Conservation (phyloP, 352 stramenopile genomes). For the Phytophthora ohioensis region DNA sequence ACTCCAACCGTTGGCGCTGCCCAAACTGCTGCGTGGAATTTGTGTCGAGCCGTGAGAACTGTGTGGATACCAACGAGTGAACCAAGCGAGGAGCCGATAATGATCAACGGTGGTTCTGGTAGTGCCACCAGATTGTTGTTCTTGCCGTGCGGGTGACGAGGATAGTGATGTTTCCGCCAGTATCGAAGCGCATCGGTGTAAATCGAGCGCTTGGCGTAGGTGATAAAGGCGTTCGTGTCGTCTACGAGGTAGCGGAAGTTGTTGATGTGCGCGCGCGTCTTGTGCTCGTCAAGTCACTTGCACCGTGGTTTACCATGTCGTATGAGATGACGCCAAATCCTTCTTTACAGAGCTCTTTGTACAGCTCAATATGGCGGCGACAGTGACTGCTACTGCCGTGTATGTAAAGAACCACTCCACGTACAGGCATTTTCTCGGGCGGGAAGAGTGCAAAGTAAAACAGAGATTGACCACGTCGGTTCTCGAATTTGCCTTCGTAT, state of each 20-base stretch:
- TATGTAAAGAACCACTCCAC: slow-evolving; percentile 59
- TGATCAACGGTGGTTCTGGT: slow-evolving; percentile 48
- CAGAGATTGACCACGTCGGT: slow-evolving; percentile 44
- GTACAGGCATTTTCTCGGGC: slow-evolving; percentile 29
- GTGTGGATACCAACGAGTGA: slow-evolving; percentile 68
- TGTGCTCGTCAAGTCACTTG: slow-evolving; percentile 49
- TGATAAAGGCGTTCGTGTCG: slow-evolving; percentile 57
- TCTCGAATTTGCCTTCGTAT: slow-evolving; percentile 50
- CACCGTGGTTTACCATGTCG: slow-evolving; percentile 58
- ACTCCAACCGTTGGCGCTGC: slow-evolving; percentile 59
- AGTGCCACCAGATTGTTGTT: slow-evolving; percentile 27
- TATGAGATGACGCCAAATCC: slow-evolving; percentile 60
- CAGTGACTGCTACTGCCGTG: slow-evolving; percentile 58
- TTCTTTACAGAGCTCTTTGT: slow-evolving; percentile 51
- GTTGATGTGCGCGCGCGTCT: slow-evolving; percentile 48
- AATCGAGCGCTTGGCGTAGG: slow-evolving; percentile 46
- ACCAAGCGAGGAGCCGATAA: slow-evolving; percentile 69
- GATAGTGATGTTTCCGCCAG: slow-evolving; percentile 32
- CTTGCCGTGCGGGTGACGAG: slow-evolving; percentile 20
- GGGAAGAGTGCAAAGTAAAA: slow-evolving; percentile 59
- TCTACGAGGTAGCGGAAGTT: slow-evolving; percentile 58
- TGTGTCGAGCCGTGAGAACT: slow-evolving; percentile 50
- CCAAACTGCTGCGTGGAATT: slow-evolving; percentile 62
- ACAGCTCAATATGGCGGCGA: slow-evolving; percentile 51
- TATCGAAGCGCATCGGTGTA: slow-evolving; percentile 43